Evolutionary conservation across 257 asterid genomes (phyloP).

Genomic region (Solanum gracilifrons): DNA sequence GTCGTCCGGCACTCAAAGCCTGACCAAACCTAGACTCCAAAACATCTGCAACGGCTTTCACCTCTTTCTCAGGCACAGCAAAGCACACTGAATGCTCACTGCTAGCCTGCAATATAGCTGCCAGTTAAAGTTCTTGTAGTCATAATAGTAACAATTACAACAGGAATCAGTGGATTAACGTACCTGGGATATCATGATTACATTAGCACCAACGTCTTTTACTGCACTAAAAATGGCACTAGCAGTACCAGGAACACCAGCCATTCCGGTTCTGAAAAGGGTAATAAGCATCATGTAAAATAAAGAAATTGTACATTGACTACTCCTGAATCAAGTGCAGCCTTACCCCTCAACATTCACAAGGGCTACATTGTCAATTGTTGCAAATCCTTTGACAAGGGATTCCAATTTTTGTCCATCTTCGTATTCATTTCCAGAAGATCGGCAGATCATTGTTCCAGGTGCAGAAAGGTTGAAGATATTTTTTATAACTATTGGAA

Average conservation of each 20-base stretch:
- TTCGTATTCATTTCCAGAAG: conserved; percentile 31
- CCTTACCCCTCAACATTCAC: conserved; percentile 97
- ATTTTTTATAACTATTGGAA: conserved; percentile 95
- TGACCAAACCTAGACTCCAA: conserved; percentile 75
- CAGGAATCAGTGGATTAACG: not conserved
- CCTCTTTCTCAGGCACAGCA: conserved; percentile 97
- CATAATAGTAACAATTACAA: not conserved
- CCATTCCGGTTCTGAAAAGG: conserved; percentile 94
- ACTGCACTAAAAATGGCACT: conserved; percentile 84
- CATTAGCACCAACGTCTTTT: conserved; percentile 97
- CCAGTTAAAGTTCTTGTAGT: conserved; percentile 7
- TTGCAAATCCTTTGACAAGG: conserved; percentile 96
- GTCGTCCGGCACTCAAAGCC: conserved; percentile 95
- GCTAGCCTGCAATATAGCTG: conserved; percentile 59
- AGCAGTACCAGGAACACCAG: conserved; percentile 99
- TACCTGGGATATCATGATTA: conserved; percentile 97
- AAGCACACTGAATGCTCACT: conserved; percentile 99
- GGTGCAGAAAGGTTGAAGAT: conserved; percentile 91
- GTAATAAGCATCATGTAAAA: not conserved
- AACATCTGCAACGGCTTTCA: conserved; percentile 77
- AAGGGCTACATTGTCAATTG: conserved; percentile 93
- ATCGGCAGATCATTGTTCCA: conserved; percentile 79
- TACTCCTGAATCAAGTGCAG: not conserved
- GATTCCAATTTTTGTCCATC: conserved; percentile 41
- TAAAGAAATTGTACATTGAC: not conserved